Evolutionary conservation across 2,329 filamentous ascomycete genomes (phyloP), one percentile per base, ranked within the genome.

Genomic region (Lecanicillium sp.): DNA sequence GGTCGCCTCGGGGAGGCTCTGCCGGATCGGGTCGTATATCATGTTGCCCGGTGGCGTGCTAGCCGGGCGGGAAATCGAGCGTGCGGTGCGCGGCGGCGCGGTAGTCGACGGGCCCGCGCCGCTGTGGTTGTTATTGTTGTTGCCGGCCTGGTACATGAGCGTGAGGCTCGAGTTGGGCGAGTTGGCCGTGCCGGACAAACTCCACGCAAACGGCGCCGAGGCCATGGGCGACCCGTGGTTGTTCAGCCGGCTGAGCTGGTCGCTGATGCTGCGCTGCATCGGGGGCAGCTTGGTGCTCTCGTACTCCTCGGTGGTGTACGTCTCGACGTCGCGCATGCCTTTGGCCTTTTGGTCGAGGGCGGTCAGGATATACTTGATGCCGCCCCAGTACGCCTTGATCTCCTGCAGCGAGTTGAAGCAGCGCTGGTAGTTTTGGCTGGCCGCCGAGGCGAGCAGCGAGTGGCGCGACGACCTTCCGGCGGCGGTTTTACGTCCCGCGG

Each of bases 291-390:
- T 78, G 3, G 80, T 81, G 59, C 80, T 84, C 60, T 89, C 87
- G 65, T 87, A 87, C 62, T 95, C 89, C 60, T 94, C 88, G 1
- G 67, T 68, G 0, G 78, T 82, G 53, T 75, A 82, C 0, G 78
- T 81, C 59, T 83, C 79, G 51, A 77, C 89, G 58, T 95, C 88
- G 65, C 84, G 87, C 30, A 91, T 87, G 1, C 89, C 89, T 62
- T 91, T 89, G 12, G 87, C 83, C 62, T 93, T 93, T 57, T 94
- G 89, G 56, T 94, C 87, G 10, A 95, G 70, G 0, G 89, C 87
- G 0, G 87, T 91, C 30, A 95, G 68, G 32, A 95, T 94, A 61
- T 95, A 95, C 49, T 87, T 84, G 21, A 88, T 84, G 7, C 89
- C 89, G 29, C 86, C 86, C 89, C 89, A 95, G 60, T 93, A 93